Percentiles rank a stretch among this genome's conserved stretches.
Evolutionary conservation across 192 early-diverging fungal species (phyloP).

Genomic region (Entophlyctis helioformis): DNA sequence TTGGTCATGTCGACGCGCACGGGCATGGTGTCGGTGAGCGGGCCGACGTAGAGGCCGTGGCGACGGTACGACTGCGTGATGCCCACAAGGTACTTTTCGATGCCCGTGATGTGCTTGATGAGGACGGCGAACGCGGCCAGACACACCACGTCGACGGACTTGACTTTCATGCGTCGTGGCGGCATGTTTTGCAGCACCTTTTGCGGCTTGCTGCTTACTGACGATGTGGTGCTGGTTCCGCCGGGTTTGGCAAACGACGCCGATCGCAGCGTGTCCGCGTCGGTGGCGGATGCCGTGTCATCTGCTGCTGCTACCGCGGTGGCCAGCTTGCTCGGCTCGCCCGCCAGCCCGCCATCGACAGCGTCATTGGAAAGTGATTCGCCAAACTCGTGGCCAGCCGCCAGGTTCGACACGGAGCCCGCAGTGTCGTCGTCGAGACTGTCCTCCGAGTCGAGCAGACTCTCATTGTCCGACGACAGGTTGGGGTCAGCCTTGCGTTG

Average conservation of each 20-base stretch:
- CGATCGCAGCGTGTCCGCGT: too few relatives aligned
- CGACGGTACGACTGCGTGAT: conserved; percentile 18
- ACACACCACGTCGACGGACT: conserved; percentile 7
- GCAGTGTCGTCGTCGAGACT: too few relatives aligned
- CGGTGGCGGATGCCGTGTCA: too few relatives aligned
- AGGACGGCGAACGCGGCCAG: conserved; percentile 36
- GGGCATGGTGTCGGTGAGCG: conserved; percentile 32
- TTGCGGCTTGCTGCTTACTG: conserved; percentile 4
- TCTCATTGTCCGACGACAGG: too few relatives aligned
- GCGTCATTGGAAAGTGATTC: too few relatives aligned
- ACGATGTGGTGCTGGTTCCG: not conserved
- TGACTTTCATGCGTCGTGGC: not conserved
- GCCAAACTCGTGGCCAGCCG: too few relatives aligned
- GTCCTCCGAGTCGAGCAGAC: too few relatives aligned
- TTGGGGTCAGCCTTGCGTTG: too few relatives aligned
- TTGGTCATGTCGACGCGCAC: conserved; percentile 30
- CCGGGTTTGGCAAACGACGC: not conserved
- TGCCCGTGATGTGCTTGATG: conserved; percentile 36
- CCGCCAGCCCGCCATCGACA: too few relatives aligned
- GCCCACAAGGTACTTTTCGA: conserved; percentile 36
- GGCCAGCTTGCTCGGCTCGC: too few relatives aligned
- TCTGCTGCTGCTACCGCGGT: too few relatives aligned
- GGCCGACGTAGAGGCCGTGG: conserved; percentile 27
- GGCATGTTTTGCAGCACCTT: conserved; percentile 2
- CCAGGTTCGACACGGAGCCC: too few relatives aligned